These are phyloP conservation scores for Naganishia randhawae DNA, from an alignment of 768 basidiomycete species.

Conservation along the genomic window DNA sequence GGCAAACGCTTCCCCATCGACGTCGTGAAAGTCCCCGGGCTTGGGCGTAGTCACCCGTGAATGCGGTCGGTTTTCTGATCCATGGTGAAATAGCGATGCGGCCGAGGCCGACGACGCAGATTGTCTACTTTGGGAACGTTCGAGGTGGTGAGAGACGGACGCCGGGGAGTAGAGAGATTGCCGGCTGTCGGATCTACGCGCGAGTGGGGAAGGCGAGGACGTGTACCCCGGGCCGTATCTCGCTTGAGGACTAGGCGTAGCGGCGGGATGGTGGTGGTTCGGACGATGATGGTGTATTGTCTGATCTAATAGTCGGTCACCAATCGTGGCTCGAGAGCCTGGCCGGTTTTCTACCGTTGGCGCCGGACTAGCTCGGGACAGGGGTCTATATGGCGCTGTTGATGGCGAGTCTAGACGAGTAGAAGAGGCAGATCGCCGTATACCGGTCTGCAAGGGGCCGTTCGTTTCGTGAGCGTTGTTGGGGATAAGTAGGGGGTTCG, in stretches of 20 bases:
- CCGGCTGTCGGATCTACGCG: conserved; percentile 7
- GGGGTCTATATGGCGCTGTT: neutral
- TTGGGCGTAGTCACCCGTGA: conserved; percentile 8
- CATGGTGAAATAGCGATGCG: neutral
- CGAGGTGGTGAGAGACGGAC: neutral
- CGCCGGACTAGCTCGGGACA: neutral
- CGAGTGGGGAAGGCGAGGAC: conserved; percentile 8
- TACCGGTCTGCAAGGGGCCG: neutral
- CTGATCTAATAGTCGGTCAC: neutral
- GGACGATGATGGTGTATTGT: neutral
- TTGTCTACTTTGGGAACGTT: neutral
- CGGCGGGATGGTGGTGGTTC: neutral
- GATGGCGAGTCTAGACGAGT: neutral
- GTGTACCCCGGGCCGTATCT: conserved; percentile 4
- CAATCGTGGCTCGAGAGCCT: neutral
- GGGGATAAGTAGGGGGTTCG: neutral
- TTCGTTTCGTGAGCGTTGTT: too few species aligned
- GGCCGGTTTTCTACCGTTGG: neutral
- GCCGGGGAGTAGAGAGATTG: neutral
- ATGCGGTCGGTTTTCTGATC: neutral
- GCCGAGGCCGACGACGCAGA: neutral
- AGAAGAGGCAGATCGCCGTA: neutral
- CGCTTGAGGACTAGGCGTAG: conserved; percentile 3
- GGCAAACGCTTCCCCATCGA: neutral
- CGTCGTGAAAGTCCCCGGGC: conserved; percentile 6